Evolutionary conservation across 2,329 filamentous ascomycete genomes (phyloP), one percentile per base, ranked within the genome.

Genomic region (Diaporthe amygdali): DNA sequence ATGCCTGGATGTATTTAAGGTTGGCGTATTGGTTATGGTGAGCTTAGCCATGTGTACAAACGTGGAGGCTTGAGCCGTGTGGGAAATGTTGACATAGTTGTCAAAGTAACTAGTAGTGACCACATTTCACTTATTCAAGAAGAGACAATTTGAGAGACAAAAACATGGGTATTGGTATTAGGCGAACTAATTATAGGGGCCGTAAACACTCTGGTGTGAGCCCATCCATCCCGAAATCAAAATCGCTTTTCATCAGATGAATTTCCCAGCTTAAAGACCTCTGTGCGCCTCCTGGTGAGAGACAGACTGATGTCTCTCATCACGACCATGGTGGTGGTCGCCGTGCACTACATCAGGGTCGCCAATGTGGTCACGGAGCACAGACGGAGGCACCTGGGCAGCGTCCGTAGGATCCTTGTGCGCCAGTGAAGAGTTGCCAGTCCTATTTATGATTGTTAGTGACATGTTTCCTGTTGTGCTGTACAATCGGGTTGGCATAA

Each of bases 331-430:
- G 0, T 66, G 44, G 5, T 76, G 73, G 47, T 88, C 83, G 1
- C 78, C 82, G 66, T 89, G 87, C 55, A 81, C 79, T n/a, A 87
- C 76, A 1, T 76, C 67, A 0, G 87, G 85, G 2, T 79, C 81
- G 2, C 87, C 87, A 46, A 88, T 72, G 55, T 85, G 82, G 75
- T 84, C 79, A 61, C 81, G 80, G 71, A 90, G 55, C 0, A 87
- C 84, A 2, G 88, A 90, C 6, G 88, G 88, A 1, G 88, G 87
- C 0, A 89, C 88, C 76, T 90, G 87, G 0, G 88, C 81, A 1
- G 88, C 88, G 73, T 90, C 88, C 22, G 83, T 86, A 5, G 87
- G 87, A 56, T 90, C 87, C 72, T 80, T 81, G 63, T 76, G 68
- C 47, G 69, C 66, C 7, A 71, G 3, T 8, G 46, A 59, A 32